Conservation (phyloP, 805 yeast species). For the Hanseniaspora mollemarum region DNA sequence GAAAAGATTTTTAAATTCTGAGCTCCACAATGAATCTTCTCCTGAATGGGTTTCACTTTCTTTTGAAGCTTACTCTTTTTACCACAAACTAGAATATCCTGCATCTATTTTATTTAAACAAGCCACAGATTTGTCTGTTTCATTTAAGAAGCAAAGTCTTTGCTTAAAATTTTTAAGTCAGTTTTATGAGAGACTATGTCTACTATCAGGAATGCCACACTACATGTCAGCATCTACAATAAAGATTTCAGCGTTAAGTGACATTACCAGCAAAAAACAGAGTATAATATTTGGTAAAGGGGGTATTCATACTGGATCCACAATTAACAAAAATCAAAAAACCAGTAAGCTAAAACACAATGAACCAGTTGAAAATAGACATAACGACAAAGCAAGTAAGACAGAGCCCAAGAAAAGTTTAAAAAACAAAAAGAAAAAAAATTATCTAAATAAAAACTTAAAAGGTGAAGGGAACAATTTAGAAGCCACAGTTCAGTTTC, state of each 20-base stretch:
- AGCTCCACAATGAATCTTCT: conserved; percentile 24
- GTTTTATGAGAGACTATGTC: conserved; percentile 25
- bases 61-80: conserved; percentile 30
- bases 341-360: too few relatives aligned
- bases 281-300: conserved; percentile 3
- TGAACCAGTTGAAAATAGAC: neutral
- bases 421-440: neutral
- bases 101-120: conserved; percentile 26
- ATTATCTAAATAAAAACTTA: neutral
- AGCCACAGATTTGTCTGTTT: conserved; percentile 24
- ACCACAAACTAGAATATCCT: conserved; percentile 28
- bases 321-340: neutral
- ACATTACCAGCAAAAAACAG: neutral
- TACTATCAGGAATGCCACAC: conserved; percentile 26
- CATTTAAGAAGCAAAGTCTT: conserved; percentile 21
- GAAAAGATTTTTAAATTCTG: conserved; percentile 21
- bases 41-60: conserved; percentile 28
- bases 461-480: neutral
- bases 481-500: neutral
- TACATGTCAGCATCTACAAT: conserved; percentile 8
- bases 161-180: conserved; percentile 26
- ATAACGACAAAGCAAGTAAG: neutral
- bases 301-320: neutral
- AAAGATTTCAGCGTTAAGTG: neutral
- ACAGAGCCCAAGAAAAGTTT: neutral